phyloP scores from a whole-genome alignment of 2,329 filamentous ascomycete genomes.

The Fusarium sp. region DNA sequence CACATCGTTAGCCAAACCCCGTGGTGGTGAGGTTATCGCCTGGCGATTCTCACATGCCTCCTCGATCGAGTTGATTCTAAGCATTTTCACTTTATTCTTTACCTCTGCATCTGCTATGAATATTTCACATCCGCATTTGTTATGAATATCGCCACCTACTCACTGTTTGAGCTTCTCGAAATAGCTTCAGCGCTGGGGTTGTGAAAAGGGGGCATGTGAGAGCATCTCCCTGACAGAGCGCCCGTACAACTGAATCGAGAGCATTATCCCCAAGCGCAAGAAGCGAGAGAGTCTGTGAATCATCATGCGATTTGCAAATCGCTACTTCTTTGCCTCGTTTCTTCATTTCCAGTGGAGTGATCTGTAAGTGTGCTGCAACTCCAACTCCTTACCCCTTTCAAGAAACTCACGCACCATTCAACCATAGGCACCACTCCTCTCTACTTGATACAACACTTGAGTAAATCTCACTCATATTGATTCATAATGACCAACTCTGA shows the following conservation, averaged over 20 bases:
- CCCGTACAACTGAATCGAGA: background rate
- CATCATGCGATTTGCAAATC: background rate
- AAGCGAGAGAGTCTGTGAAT: slow-evolving; percentile 1
- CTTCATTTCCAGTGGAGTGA: background rate
- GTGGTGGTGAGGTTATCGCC: slow-evolving; percentile 5
- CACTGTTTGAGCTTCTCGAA: background rate
- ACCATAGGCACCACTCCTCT: slow-evolving; percentile 3
- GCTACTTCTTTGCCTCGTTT: background rate
- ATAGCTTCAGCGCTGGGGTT: background rate
- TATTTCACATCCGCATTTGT: background rate
- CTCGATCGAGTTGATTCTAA: background rate
- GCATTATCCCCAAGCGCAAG: background rate
- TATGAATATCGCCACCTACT: background rate
- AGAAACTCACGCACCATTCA: slow-evolving; percentile 10
- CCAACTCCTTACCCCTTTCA: background rate
- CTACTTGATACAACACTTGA: background rate
- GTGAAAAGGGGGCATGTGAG: background rate
- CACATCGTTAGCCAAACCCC: too few relatives aligned
- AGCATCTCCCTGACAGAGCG: background rate
- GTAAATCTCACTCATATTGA: background rate
- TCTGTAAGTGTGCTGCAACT: slow-evolving; percentile 7
- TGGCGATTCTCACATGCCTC: background rate
- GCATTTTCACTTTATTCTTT: background rate
- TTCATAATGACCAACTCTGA: slow-evolving; percentile 13
- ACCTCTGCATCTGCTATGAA: background rate